Base-by-base conservation (phyloP, 495 filamentous ascomycete genomes). In the Hyaloscypha bicolor region DNA sequence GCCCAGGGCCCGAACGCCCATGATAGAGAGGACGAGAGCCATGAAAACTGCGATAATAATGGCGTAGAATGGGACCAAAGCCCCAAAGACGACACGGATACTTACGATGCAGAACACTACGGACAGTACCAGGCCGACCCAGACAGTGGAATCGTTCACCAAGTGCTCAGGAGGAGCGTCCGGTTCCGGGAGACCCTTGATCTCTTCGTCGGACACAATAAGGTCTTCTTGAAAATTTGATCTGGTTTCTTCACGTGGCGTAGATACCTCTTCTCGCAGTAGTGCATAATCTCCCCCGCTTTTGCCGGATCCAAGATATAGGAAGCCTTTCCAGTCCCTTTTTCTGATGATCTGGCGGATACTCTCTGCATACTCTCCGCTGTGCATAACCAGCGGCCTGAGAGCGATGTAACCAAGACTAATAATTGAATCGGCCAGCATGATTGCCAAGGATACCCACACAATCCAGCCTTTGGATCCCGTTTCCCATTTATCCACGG, bases 381-480 rank as follows among this genome's bases (percentile, higher is more conserved):
- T 77, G 64, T 78, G 75, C 3, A 68, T 68, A 14, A 91, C 71
- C 1, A 90, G 61, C 8, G 91, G 88, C 32, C 85, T 87, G 11
- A 90, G 64, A 6, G 93, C 82, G 30, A 99, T 82, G 81, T 92
- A 93, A 5, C 91, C 88, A 22, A 99, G 84, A 70, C 91, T 97
- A 62, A 97, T 84, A 4, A 98, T 79, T 2, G 94, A 91, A 78
- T 99, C 95, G 9, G 92, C 90, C 68, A 99, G 85, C 95, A 99
- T 99, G 68, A 99, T 96, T 1, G 95, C 93, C 35, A 99, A 77
- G 64, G 91, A 94, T 2, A 94, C 80, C 95, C 95, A 99, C 0
- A 98, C 91, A 65, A 99, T 97, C 95, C 95, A 99, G 25, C 94
- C 95, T 80, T 97, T 97, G 74, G 91, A 95, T 8, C 95, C 95